A percentile compares a stretch with the other conserved stretches of the same genome.
Conservation (phyloP, 1,139 yeast species). For the Debaryomycetaceae sp. region DNA sequence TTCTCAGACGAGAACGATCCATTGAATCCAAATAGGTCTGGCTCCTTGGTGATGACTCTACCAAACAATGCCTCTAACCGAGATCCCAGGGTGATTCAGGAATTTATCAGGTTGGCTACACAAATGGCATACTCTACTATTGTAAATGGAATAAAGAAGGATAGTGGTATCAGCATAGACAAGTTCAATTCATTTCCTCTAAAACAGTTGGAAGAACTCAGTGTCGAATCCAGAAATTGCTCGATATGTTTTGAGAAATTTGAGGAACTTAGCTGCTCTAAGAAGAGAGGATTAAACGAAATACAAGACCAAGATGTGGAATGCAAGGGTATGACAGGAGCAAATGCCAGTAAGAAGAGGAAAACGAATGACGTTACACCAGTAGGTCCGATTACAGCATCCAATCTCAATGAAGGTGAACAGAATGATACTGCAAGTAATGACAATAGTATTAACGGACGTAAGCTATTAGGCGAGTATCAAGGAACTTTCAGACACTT, state of each 20-base stretch:
- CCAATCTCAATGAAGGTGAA: background rate
- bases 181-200: constrained; percentile 50
- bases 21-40: constrained; percentile 43
- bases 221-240: constrained; percentile 39
- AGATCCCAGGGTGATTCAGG: constrained; percentile 52
- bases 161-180: constrained; percentile 50
- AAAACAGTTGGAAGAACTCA: constrained; percentile 24
- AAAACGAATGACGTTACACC: background rate
- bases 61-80: constrained; percentile 61
- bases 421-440: background rate
- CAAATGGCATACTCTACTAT: constrained; percentile 66
- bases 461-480: constrained; percentile 23
- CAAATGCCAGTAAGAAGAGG: background rate
- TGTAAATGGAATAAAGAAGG: constrained; percentile 38
- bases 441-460: background rate
- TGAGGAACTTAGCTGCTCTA: constrained; percentile 10
- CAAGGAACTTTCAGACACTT: constrained; percentile 47
- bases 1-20: constrained; percentile 45
- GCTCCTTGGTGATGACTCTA: constrained; percentile 57
- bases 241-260: constrained; percentile 69
- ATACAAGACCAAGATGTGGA: background rate
- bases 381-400: background rate
- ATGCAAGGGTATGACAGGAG: too few species aligned
- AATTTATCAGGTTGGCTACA: constrained; percentile 63
- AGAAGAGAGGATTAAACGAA: background rate